Conservation (phyloP, 192 early-diverging fungal species). For the Geranomyces michiganensis region DNA sequence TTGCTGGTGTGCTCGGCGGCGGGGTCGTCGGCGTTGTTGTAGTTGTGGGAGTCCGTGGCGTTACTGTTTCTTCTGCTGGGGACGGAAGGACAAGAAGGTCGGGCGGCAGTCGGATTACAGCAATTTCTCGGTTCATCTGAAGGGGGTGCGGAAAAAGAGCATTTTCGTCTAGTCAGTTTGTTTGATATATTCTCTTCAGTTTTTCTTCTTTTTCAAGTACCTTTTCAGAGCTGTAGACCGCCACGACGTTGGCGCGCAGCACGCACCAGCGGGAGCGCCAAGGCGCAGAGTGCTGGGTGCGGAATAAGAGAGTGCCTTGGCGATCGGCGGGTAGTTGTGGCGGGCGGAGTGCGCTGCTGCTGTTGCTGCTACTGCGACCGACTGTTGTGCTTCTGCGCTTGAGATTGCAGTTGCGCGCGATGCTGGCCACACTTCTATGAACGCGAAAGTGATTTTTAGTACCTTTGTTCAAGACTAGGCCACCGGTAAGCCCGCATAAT, state of each 20-base stretch:
- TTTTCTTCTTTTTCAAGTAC: too few species aligned
- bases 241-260: constrained; percentile 3
- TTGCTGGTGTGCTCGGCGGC: not conserved
- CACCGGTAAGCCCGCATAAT: too few species aligned
- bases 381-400: too few species aligned
- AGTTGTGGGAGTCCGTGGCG: not conserved
- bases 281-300: constrained; percentile 2
- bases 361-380: too few species aligned
- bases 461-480: too few species aligned
- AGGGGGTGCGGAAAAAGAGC: not conserved
- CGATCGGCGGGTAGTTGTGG: not conserved
- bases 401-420: too few species aligned
- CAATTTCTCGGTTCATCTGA: not conserved
- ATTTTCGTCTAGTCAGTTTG: too few species aligned
- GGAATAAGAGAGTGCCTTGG: not conserved
- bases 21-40: not conserved
- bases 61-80: not conserved
- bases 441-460: too few species aligned
- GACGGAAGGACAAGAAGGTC: not conserved
- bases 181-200: too few species aligned
- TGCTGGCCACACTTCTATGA: too few species aligned
- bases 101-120: not conserved
- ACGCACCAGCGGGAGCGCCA: not conserved
- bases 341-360: too few species aligned
- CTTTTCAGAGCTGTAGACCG: not conserved